Evolutionary conservation across 352 stramenopile genomes (phyloP), one percentile per base, ranked within the genome.

Genomic region (Phytopythium aichiense): DNA sequence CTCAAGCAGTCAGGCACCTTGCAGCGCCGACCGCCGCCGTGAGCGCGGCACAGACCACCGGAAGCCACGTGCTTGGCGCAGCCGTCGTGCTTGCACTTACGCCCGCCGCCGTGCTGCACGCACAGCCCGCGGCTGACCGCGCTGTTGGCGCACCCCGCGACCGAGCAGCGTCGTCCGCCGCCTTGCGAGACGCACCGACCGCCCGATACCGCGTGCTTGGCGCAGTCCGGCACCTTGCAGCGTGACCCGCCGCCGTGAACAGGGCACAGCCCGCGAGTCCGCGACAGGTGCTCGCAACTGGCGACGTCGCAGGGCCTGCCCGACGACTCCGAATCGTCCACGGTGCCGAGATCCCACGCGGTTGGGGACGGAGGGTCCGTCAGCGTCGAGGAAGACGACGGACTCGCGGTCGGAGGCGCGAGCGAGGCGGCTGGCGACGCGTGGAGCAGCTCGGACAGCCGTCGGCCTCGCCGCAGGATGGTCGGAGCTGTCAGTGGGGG

Each of bases 21-120:
- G 64, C 86, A 95, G 52, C 86, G 81, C 7, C 84, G 74, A 8
- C 86, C 86, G 31, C 84, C 86, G 45, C 84, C 86, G 13, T 95
- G 86, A 8, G 81, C 81, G n/a, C 86, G 86, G 59, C 86, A 95
- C n/a, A 92, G 67, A 2, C 86, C 86, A 18, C 77, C 71, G 1
- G 82, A 95, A 8, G 85, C 85, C 5, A 94, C 81, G 66, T 92
- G 84, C 70, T 92, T 94, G 48, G 66, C 67, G 70, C 86, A 94
- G 25, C 81, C 73, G 33, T 66, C 35, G 57, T 84, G 65, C 40
- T 73, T 83, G 71, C 86, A 94, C 52, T 90, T 90, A 42, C 86
- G 83, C 30, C 81, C 81, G 12, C 83, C 81, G 25, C 83, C 85
- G 62, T 92, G 85, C 30, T 84, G 64, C 5, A 88, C 73, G 31